Percentiles rank a stretch among this genome's conserved stretches.
These are phyloP conservation scores for Fusarium sp. DNA, from an alignment of 2,329 filamentous ascomycete species.

Conservation along the genomic window DNA sequence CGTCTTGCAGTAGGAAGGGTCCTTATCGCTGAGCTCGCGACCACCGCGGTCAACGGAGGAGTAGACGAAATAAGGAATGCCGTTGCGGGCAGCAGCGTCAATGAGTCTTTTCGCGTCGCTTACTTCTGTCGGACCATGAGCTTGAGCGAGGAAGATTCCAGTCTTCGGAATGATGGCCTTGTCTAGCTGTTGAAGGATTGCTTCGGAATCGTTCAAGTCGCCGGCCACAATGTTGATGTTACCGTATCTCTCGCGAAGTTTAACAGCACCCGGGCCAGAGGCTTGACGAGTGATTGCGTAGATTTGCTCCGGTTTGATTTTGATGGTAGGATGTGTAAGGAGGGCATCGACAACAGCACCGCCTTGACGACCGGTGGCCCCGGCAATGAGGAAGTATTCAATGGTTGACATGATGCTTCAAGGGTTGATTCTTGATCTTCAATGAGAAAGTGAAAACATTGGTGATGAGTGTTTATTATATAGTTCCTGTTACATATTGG, in stretches of 20 bases:
- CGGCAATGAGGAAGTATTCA: slow-evolving; percentile 44
- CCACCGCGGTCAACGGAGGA: slow-evolving; percentile 76
- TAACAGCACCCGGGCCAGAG: slow-evolving; percentile 60
- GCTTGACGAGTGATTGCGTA: slow-evolving; percentile 66
- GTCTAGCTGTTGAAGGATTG: slow-evolving; percentile 59
- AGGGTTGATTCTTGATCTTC: background rate
- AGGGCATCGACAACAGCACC: slow-evolving; percentile 50
- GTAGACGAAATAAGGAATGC: slow-evolving; percentile 72
- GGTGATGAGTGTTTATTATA: background rate
- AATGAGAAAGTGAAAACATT: background rate
- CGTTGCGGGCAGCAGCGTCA: slow-evolving; percentile 63
- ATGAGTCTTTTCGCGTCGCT: slow-evolving; percentile 68
- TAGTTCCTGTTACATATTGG: background rate
- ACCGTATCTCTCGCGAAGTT: slow-evolving; percentile 53
- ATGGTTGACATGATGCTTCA: slow-evolving; percentile 8
- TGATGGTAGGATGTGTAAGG: slow-evolving; percentile 52
- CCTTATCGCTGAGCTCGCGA: slow-evolving; percentile 64
- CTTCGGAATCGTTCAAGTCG: slow-evolving; percentile 64
- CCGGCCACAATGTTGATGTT: slow-evolving; percentile 68
- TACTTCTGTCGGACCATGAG: slow-evolving; percentile 56
- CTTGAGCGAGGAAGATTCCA: slow-evolving; percentile 46
- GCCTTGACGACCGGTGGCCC: slow-evolving; percentile 53
- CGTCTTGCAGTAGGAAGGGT: slow-evolving; percentile 48
- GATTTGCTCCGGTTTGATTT: slow-evolving; percentile 57
- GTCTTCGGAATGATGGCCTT: slow-evolving; percentile 26